phyloP scores from a whole-genome alignment of 345 rosid species.

The Brassica incana region DNA sequence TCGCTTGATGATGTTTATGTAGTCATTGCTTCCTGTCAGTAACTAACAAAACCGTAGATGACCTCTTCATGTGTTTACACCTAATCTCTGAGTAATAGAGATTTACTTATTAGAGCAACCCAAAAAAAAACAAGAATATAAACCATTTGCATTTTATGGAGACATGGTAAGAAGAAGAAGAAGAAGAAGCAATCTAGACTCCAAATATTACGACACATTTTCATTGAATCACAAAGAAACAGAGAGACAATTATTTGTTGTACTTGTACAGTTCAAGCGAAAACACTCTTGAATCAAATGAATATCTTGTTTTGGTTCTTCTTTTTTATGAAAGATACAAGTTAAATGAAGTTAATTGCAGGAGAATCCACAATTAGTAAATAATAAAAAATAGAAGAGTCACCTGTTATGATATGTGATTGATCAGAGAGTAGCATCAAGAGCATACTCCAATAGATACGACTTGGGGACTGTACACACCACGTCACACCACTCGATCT shows the following conservation, averaged over 20 bases:
- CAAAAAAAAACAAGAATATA: background rate
- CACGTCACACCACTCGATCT: background rate
- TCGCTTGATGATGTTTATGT: constrained; percentile 82
- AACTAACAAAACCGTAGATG: constrained; percentile 14
- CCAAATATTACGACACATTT: background rate
- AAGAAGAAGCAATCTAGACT: background rate
- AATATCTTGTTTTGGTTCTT: background rate
- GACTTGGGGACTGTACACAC: constrained; percentile 5
- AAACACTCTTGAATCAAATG: background rate
- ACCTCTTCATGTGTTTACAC: background rate
- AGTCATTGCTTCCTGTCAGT: constrained; percentile 61
- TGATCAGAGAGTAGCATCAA: background rate
- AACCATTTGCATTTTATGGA: background rate
- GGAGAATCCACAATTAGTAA: background rate
- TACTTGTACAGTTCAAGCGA: background rate
- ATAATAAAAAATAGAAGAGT: background rate
- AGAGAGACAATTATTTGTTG: constrained; percentile 5
- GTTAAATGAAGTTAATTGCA: background rate
- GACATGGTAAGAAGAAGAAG: background rate
- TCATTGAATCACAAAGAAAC: background rate
- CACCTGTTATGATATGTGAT: background rate
- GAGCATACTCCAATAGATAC: background rate
- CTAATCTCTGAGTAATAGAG: background rate
- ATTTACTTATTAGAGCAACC: background rate
- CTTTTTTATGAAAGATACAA: background rate